Base-by-base conservation (phyloP, 306 rosid genomes). In the Oxytropis ochrocephala region DNA sequence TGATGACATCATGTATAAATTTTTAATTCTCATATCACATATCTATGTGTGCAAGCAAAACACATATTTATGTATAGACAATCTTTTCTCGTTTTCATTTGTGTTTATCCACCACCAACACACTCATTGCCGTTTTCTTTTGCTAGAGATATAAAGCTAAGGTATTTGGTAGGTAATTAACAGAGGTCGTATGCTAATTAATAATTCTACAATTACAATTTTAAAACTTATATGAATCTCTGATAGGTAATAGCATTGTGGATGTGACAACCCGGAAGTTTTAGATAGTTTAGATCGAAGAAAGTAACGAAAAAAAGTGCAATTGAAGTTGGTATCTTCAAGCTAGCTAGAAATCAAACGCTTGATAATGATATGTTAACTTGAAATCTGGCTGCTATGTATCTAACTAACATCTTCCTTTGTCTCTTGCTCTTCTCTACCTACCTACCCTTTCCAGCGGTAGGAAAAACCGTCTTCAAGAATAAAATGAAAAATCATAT, bases 371-470 rank as follows among this genome's bases (percentile, higher is more conserved):
- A 39, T 42, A 21, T 27, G 16, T 30, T 73, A 43, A 32, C 60
- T 18, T 32, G 72, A 6, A 54, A 62, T 38, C 16, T 48, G 44
- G 59, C 16, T n/a, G 59, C 41, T 52, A 38, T 72, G 35, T 57
- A 38, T 72, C 50, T 57, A 47, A 16, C 50, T 57, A 47, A 16
- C 74, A 30, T 33, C 13, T 67, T 63, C 53, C 24, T 12, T 65
- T 72, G 87, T 76, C 69, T 14, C 39, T 44, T 58, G 1, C 61
- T 59, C 7, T 29, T 72, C 67, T 68, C 46, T 30, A 72, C 72
- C 86, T 12, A 79, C 57, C 29, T 24, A 24, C 69, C 55, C 13
- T 29, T 63, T 35, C 62, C 12, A 65, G 69, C 50, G 63, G 12
- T 19, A 27, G 5, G 5, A 42, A 16, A 63, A 51, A 36, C 24